phyloP scores from a whole-genome alignment of 108 stramenopile species.

The Seminavis robusta region DNA sequence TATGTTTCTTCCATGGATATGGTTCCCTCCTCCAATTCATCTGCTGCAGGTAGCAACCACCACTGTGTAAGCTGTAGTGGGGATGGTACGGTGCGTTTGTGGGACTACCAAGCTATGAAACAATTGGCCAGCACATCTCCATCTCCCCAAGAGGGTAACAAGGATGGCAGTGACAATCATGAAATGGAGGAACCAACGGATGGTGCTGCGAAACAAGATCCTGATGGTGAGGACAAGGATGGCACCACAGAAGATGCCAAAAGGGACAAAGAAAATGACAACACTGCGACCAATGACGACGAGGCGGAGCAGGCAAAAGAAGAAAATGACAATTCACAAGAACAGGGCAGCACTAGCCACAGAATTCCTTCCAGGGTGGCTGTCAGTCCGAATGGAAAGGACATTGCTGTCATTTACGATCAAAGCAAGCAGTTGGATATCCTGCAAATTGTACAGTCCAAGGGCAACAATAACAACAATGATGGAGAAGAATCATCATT shows the following conservation, averaged over 20 bases:
- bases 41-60: background rate
- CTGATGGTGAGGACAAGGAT: constrained; percentile 13
- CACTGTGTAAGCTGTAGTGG: constrained; percentile 48
- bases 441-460: too few relatives aligned
- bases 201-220: too few relatives aligned
- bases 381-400: constrained; percentile 1
- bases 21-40: background rate
- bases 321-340: too few relatives aligned
- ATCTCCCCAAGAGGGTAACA: constrained; percentile 17
- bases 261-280: too few relatives aligned
- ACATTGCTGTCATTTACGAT: constrained; percentile 17
- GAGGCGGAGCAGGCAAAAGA: too few relatives aligned
- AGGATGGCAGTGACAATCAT: constrained; percentile 1
- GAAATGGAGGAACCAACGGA: constrained; percentile 8
- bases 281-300: too few relatives aligned
- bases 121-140: constrained; percentile 33
- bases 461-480: background rate
- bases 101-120: constrained; percentile 44
- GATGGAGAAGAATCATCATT: too few relatives aligned
- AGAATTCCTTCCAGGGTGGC: background rate
- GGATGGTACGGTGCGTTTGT: constrained; percentile 70
- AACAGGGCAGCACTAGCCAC: too few relatives aligned
- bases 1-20: constrained; percentile 64
- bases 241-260: too few relatives aligned
- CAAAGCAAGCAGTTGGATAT: background rate